Base-by-base conservation (phyloP, 306 rosid genomes). In the Glycine soja region DNA sequence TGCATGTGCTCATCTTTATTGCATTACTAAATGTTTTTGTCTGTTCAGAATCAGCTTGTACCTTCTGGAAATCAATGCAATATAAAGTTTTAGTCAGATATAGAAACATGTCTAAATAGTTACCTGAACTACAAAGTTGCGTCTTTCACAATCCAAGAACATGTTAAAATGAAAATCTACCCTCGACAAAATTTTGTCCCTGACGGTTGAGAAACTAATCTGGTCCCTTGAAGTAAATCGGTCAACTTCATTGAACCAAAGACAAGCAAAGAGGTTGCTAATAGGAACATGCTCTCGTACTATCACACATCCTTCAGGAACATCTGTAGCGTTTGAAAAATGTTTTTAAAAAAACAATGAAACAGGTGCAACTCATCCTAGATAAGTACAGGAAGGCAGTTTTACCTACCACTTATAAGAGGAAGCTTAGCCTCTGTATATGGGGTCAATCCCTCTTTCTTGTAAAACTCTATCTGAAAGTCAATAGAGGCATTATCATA, bases 181-280 rank as follows among this genome's bases (percentile, higher is more conserved):
- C 86, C 85, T 87, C 0, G 88, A 84, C 75, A 62, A 67, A 75
- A 93, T 56, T 86, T 86, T 91, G 83, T 95, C 99, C 85, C 97
- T 89, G 48, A 89, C 97, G 0, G 82, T 93, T 50, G 95, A 83
- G 82, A 95, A 93, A 87, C 99, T 93, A 73, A 95, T 84, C 67
- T 95, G 99, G 82, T 95, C 99, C 86, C 99, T 87, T 3, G 99
- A 93, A 69, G 99, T 95, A 76, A 95, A 95, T 69, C 99, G 92
- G 86, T 95, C 99, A 59, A 95, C 99, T 86, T 95, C 99, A 79
- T 95, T 87, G 92, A 90, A 93, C 99, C 99, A 95, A 75, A 93
- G 98, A 86, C 98, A 95, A 66, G 97, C 86, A 43, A 93, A 88
- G 70, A 95, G 94, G 78, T 95, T 93, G 89, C 98, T 95, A 53